Conservation (phyloP, 768 basidiomycete species). For the Gloeostereum incarnatum region DNA sequence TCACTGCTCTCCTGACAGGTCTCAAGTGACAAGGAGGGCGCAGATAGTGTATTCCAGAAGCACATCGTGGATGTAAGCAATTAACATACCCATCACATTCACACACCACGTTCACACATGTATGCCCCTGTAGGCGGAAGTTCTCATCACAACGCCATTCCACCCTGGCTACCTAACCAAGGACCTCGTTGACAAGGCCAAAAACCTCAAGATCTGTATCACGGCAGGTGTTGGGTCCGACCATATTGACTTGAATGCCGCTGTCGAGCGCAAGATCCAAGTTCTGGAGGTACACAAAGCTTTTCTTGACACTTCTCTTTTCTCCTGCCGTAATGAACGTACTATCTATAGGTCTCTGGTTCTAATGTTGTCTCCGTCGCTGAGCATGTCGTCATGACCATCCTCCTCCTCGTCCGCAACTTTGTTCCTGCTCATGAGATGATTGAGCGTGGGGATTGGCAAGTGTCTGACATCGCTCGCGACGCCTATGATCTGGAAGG, state of each 20-base stretch:
- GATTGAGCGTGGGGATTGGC: conserved; percentile 82
- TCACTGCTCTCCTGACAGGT: conserved; percentile 31
- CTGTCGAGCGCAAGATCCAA: conserved; percentile 71
- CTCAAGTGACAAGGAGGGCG: conserved; percentile 76
- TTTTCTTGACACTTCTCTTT: conserved; percentile 1
- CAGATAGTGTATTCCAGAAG: conserved; percentile 75
- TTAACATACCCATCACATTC: background rate
- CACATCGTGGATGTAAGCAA: conserved; percentile 65
- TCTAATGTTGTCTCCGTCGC: conserved; percentile 89
- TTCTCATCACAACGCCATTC: conserved; percentile 80
- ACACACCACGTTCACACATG: conserved; percentile 6
- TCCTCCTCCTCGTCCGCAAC: conserved; percentile 86
- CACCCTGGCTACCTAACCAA: conserved; percentile 78
- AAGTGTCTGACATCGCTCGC: conserved; percentile 74
- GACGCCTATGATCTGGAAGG: conserved; percentile 84
- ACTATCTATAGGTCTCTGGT: conserved; percentile 56
- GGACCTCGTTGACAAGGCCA: conserved; percentile 69
- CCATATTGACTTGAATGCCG: conserved; percentile 84
- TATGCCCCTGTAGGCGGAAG: conserved; percentile 45
- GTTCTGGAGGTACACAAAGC: conserved; percentile 49
- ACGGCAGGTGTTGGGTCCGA: conserved; percentile 91
- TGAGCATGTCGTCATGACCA: conserved; percentile 87
- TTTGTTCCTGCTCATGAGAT: conserved; percentile 85
- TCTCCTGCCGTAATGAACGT: conserved; percentile 6
- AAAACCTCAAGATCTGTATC: conserved; percentile 83